Conservation (phyloP, 106 monocot genomes). For the Ottelia alismoides region DNA sequence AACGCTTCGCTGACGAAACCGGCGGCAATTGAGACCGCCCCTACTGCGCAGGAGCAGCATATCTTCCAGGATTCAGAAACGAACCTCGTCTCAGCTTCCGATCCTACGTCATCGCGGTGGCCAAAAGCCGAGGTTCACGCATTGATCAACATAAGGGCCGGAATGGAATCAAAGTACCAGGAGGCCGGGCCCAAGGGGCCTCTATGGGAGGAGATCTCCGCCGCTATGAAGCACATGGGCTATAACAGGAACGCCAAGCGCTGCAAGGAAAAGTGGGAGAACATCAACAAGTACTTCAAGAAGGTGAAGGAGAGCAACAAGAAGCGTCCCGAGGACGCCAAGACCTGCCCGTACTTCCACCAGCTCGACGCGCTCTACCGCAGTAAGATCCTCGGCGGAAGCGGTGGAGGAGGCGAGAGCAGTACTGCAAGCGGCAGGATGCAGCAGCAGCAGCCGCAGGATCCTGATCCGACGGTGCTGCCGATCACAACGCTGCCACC, state of each 20-base stretch:
- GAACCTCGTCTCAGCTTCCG: too few relatives aligned
- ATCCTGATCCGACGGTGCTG: too few relatives aligned
- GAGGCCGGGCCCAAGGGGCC: constrained; percentile 77
- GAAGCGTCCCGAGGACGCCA: constrained; percentile 70
- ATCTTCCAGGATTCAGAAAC: too few relatives aligned
- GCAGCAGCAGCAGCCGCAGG: too few relatives aligned
- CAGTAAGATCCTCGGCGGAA: constrained; percentile 15
- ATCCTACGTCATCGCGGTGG: constrained; percentile 45
- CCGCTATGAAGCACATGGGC: constrained; percentile 47
- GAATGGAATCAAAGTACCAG: constrained; percentile 41
- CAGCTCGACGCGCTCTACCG: constrained; percentile 72
- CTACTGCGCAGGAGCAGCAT: too few relatives aligned
- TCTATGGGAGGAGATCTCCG: constrained; percentile 78
- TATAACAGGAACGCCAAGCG: constrained; percentile 60
- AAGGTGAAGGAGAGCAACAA: constrained; percentile 91
- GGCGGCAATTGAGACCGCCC: too few relatives aligned
- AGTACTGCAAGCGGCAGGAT: too few relatives aligned
- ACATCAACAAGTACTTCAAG: constrained; percentile 96
- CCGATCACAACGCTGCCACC: neutral
- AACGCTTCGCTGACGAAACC: too few relatives aligned
- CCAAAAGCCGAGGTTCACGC: constrained; percentile 71
- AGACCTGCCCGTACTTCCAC: constrained; percentile 91
- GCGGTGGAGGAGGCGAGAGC: constrained; percentile 1
- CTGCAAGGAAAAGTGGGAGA: constrained; percentile 97
- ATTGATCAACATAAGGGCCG: constrained; percentile 49